A percentile compares a stretch with the other conserved stretches of the same genome.
These are phyloP conservation scores for Pseudogymnoascus sp. DNA, from an alignment of 2,329 filamentous ascomycete species.

Conservation along the genomic window DNA sequence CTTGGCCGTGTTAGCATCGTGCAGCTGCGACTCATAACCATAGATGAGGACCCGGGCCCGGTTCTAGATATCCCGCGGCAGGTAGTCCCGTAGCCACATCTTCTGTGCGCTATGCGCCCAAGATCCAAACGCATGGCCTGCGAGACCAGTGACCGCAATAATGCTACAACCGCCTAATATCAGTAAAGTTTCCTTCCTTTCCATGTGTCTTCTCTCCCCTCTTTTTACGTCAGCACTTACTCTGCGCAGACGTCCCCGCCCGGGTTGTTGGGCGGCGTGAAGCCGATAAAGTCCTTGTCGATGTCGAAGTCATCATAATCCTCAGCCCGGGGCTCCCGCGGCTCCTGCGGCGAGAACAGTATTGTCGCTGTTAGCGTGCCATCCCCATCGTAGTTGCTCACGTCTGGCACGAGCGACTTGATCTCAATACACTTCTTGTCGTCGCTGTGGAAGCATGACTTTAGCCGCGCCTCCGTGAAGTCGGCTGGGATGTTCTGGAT, in stretches of 20 bases:
- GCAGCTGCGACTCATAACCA: conserved; percentile 9
- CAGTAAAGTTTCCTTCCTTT: neutral
- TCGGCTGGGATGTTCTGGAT: neutral
- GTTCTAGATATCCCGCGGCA: neutral
- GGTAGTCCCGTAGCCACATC: conserved; percentile 10
- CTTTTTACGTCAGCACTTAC: neutral
- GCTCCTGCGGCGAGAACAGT: neutral
- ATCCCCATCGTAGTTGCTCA: neutral
- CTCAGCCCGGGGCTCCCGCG: neutral
- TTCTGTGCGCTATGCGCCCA: neutral
- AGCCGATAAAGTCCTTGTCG: neutral
- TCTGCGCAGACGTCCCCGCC: neutral
- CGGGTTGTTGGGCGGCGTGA: neutral
- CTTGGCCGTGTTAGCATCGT: neutral
- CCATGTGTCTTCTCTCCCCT: neutral
- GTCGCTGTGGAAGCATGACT: neutral
- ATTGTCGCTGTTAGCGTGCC: neutral
- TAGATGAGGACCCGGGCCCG: conserved; percentile 8
- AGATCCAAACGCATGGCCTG: conserved; percentile 10
- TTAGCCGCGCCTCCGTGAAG: neutral
- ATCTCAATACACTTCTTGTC: neutral
- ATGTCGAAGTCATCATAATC: neutral
- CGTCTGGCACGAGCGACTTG: neutral
- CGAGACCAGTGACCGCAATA: conserved; percentile 10
- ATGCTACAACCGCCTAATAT: neutral